Evolutionary conservation across 2,329 filamentous ascomycete species (phyloP), one percentile per base, ranked within the genome.

Genomic region (Keithomyces neogunnii): DNA sequence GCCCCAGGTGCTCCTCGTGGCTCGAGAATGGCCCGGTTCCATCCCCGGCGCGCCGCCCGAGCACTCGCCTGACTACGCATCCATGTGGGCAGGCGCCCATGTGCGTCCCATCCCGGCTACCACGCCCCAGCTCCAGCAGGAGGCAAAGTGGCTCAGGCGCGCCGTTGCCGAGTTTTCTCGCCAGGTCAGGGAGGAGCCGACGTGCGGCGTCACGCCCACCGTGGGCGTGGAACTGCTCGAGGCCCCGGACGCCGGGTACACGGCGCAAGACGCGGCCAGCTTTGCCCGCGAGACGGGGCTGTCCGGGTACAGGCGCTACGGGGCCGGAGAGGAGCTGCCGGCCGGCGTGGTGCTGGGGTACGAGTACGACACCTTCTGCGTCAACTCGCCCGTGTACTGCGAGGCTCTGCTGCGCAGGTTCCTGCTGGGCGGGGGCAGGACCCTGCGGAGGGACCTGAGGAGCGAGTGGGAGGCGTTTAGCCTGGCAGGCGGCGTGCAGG

Each of bases 1-100:
- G 8, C 50, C 54, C 29, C 47, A 55, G 0, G 52, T 69, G 0
- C 52, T 67, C 3, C 50, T 69, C 5, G 60, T 63, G 2, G 59
- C 66, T 2, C 59, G 61, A 33, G 66, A 69, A 59, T 69, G 66
- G 66, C 66, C 66, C 6, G 61, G 56, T 5, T 65, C 63, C 13
- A 64, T 66, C 1, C 63, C 66, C 0, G 65, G 66, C 0, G 60
- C 62, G 0, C 62, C 66, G 0, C 49, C 55, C 1, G 9, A 46
- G 2, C 64, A 66, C 49, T 69, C 66, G 0, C 55, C 58, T 28
- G 60, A 81, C 65, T 81, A 74, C 60, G 75, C 78, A 11, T 81
- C 78, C 32, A 76, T 77, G 48, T 81, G 77, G 77, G 78, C 72
- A 36, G 78, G 78, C 9, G 77, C 78, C 2, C 76, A 81, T 59